Evolutionary conservation across 2,329 filamentous ascomycete genomes (phyloP).

Genomic region (Pseudopyricularia cyperi): DNA sequence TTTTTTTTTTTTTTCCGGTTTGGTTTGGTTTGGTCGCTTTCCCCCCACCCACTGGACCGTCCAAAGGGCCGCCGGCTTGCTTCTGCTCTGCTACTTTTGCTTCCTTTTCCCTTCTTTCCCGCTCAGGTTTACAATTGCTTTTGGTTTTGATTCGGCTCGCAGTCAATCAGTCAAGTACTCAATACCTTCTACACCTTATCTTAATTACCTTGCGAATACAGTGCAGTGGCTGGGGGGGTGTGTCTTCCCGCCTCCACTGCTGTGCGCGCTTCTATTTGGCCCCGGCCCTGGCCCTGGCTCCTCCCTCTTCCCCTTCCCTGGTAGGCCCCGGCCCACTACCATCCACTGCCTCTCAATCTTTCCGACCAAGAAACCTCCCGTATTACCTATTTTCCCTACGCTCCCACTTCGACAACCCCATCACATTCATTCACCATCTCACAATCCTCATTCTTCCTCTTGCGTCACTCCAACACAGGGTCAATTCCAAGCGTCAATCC

Average conservation of each 20-base stretch:
- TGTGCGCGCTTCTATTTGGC: neutral
- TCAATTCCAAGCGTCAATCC: conserved; percentile 43
- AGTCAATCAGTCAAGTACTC: no score
- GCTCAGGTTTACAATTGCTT: neutral
- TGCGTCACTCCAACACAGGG: conserved; percentile 27
- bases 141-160: no score
- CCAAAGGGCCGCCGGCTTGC: no score
- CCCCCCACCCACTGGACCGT: no score
- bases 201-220: no score
- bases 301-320: neutral
- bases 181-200: no score
- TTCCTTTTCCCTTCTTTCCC: no score
- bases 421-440: conserved; percentile 2
- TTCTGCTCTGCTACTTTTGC: no score
- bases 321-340: neutral
- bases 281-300: neutral
- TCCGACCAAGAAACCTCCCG: neutral
- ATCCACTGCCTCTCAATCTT: conserved; percentile 1
- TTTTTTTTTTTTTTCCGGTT: no score
- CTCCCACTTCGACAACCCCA: conserved; percentile 12
- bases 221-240: neutral
- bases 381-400: conserved; percentile 7
- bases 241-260: neutral
- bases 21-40: no score
- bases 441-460: conserved; percentile 5